Conservation (phyloP, 1,139 yeast genomes). For the Saccharomycopsis hybrid region DNA sequence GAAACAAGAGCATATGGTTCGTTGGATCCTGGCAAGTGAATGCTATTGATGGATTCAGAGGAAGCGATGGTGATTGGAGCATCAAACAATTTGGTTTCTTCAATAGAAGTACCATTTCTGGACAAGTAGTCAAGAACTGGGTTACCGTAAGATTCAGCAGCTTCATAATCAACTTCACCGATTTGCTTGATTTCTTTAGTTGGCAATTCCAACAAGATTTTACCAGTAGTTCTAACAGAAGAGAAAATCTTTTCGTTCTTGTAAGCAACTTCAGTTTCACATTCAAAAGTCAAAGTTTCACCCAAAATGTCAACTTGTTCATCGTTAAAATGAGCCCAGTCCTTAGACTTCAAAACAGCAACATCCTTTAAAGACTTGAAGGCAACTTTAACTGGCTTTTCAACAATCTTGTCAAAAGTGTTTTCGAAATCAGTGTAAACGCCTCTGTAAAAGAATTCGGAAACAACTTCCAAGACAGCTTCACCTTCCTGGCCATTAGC, state of each 20-base stretch:
- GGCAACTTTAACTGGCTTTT: constrained; percentile 77
- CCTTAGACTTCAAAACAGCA: constrained; percentile 90
- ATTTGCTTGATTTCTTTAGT: constrained; percentile 86
- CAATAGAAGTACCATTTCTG: constrained; percentile 90
- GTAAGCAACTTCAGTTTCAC: constrained; percentile 77
- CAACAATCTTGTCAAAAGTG: constrained; percentile 84
- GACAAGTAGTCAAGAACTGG: constrained; percentile 92
- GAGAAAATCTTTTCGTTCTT: constrained; percentile 72
- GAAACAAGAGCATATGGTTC: constrained; percentile 97
- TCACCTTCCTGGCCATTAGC: constrained; percentile 37
- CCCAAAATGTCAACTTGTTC: constrained; percentile 69
- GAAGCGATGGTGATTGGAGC: constrained; percentile 84
- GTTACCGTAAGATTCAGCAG: constrained; percentile 92
- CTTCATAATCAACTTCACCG: constrained; percentile 83
- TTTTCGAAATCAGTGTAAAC: constrained; percentile 78
- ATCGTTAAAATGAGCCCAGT: constrained; percentile 83
- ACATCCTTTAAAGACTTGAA: constrained; percentile 78
- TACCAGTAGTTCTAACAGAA: constrained; percentile 79
- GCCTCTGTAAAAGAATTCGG: constrained; percentile 96
- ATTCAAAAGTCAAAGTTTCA: constrained; percentile 82
- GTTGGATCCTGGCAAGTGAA: constrained; percentile 54
- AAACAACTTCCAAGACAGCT: constrained; percentile 90
- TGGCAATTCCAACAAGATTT: constrained; percentile 81
- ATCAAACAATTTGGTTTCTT: constrained; percentile 88
- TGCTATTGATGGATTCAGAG: constrained; percentile 31